phyloP scores from a whole-genome alignment of 148 eudicot species.

The Nepenthes gracilis region DNA sequence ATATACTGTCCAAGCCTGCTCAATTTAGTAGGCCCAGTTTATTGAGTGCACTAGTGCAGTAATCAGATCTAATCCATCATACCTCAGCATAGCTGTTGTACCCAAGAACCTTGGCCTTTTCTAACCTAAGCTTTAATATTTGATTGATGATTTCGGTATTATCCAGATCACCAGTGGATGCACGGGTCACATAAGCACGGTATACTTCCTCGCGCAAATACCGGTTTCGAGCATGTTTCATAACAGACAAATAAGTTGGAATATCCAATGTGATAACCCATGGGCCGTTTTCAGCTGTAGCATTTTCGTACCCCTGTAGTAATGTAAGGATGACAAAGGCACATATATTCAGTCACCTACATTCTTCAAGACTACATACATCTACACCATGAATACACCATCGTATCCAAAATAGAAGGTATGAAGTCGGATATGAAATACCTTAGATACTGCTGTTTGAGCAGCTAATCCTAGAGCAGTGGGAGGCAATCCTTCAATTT shows the following conservation, averaged over 20 bases:
- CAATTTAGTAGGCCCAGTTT: too few relatives aligned
- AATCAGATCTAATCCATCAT: constrained; percentile 2
- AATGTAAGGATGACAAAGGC: constrained; percentile 6
- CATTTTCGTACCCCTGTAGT: constrained; percentile 87
- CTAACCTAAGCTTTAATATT: constrained; percentile 78
- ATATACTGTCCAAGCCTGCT: too few relatives aligned
- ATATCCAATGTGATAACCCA: constrained; percentile 94
- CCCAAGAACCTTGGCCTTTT: constrained; percentile 91
- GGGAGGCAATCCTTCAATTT: constrained; percentile 85
- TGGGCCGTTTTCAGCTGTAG: constrained; percentile 89
- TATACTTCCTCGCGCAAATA: constrained; percentile 89
- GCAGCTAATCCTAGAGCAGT: constrained; percentile 91
- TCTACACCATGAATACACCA: background rate
- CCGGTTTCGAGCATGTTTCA: constrained; percentile 88
- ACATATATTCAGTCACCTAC: background rate
- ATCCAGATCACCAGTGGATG: constrained; percentile 90
- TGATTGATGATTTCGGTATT: constrained; percentile 77
- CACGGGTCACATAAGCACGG: constrained; percentile 84
- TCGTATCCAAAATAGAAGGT: background rate
- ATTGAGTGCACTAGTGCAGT: background rate
- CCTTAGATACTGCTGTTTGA: constrained; percentile 93
- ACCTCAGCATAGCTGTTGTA: constrained; percentile 95
- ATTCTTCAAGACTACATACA: background rate
- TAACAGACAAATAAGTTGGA: constrained; percentile 83
- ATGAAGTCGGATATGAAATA: constrained; percentile 4